Evolutionary conservation across 1,284 basidiomycete genomes (phyloP).

Genomic region (Hemileia vastatrix): DNA sequence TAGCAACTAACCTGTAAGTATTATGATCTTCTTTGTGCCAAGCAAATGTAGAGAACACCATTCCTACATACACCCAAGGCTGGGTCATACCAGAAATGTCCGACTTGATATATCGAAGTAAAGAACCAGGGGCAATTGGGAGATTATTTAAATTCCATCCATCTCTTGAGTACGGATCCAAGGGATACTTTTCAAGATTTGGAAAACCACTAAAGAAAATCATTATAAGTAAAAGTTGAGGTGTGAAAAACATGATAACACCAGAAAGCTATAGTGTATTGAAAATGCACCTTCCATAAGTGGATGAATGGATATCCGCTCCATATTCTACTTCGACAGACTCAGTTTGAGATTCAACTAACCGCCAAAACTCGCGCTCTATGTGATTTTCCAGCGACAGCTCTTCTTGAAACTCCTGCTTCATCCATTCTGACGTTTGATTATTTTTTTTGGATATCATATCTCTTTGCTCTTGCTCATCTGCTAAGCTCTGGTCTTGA

Average conservation of each 20-base stretch:
- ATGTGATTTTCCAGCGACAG: constrained; percentile 75
- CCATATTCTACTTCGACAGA: constrained; percentile 98
- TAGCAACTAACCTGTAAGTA: constrained; percentile 57
- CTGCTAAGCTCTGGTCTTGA: constrained; percentile 24
- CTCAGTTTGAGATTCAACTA: constrained; percentile 78
- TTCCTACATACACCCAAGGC: constrained; percentile 99
- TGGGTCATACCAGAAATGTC: constrained; percentile 99
- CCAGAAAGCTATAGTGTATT: neutral
- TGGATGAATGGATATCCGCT: constrained; percentile 94
- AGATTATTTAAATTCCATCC: constrained; percentile 99
- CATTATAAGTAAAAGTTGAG: no score
- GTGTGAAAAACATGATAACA: neutral
- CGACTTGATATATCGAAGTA: constrained; percentile 81
- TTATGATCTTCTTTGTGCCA: constrained; percentile 99
- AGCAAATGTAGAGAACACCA: constrained; percentile 98
- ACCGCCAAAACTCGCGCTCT: constrained; percentile 92
- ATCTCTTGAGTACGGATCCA: constrained; percentile 75
- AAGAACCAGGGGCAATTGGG: constrained; percentile 75
- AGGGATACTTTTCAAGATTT: constrained; percentile 80
- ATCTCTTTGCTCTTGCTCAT: neutral
- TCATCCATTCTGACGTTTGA: constrained; percentile 27
- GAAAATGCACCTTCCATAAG: constrained; percentile 70
- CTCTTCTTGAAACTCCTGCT: constrained; percentile 53
- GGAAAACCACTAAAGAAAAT: constrained; percentile 67
- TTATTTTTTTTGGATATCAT: constrained; percentile 18